These are phyloP conservation scores for Rubia tinctorum DNA, from an alignment of 305 asterid genomes.

Conservation along the genomic window DNA sequence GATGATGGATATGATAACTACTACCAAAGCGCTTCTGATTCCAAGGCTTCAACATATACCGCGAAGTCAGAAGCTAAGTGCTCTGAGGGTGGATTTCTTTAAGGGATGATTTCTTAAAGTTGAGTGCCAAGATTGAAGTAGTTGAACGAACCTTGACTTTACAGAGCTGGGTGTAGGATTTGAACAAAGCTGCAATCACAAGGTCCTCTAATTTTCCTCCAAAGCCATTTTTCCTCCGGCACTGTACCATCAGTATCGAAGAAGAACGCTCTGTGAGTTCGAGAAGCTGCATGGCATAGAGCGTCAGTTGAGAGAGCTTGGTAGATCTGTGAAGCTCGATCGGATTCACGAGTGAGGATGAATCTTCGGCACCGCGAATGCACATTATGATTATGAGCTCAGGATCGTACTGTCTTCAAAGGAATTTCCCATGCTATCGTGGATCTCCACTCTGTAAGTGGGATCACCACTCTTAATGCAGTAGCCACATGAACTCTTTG, in stretches of 20 bases:
- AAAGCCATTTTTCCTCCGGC: constrained; percentile 32
- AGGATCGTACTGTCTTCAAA: constrained; percentile 65
- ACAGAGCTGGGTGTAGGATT: no score
- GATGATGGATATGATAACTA: constrained; percentile 57
- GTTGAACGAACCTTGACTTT: no score
- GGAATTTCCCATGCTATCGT: constrained; percentile 61
- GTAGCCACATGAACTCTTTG: background rate
- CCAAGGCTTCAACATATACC: constrained; percentile 40
- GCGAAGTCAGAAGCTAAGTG: constrained; percentile 71
- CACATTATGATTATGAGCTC: constrained; percentile 33
- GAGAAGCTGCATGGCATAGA: constrained; percentile 38
- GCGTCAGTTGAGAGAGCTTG: constrained; percentile 17
- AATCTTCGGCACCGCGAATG: constrained; percentile 23
- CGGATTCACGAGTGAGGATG: constrained; percentile 24
- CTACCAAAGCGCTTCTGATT: constrained; percentile 50
- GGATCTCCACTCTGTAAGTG: constrained; percentile 51
- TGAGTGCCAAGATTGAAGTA: constrained; percentile 12
- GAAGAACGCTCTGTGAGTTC: constrained; percentile 43
- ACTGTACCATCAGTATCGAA: constrained; percentile 33
- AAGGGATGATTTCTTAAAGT: no score
- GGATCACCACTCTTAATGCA: background rate
- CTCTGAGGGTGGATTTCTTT: constrained; percentile 81
- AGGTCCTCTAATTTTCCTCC: no score
- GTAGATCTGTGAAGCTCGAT: constrained; percentile 19
- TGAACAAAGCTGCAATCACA: no score